Base-by-base conservation (phyloP, 1,139 yeast species). In the Candida neerlandica region DNA sequence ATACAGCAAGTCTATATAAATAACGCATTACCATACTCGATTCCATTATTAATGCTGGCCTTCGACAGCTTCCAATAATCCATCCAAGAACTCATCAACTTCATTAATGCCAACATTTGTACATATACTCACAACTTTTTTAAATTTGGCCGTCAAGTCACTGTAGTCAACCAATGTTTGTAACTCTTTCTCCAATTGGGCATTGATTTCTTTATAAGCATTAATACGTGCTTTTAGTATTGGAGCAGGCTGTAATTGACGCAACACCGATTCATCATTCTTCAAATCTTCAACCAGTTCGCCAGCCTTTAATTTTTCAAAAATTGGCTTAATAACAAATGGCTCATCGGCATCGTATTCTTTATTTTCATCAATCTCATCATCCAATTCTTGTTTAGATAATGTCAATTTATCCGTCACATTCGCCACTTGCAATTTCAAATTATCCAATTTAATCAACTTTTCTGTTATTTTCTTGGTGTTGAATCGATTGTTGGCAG, bases 1-100 rank as follows among this genome's bases (percentile, higher is more conserved):
- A 29, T 34, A 44, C 18, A 39, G 12, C 3, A 21, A 26, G n/a
- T 44, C 19, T 44, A 18, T 18, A 26, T 23, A 26, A 6, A 26
- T 15, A 37, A 12, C 16, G 10, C 6, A 37, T 7, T 34, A 16
- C 16, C 11, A 14, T 14, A 4, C 14, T 19, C 26, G n/a, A 1
- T 2, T 6, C 12, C 12, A n/a, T 6, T 27, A 3, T 29, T 46
- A 56, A 15, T 52, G 65, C 49, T 68, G 73, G 52, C 90, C 86
- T 55, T 91, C 96, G 4, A 94, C 97, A 12, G 97, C 97, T 62
- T 87, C 90, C 27, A 94, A 80, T 46, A 94, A 77, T 4, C 95
- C 96, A 56, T 88, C 95, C 51, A 94, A 77, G 59, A 94, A 77
- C 51, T 81, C 82, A 64, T 94, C 99, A 39, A 92, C 96, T 57